Conservation (phyloP, 352 stramenopile genomes). For the Phytophthora aleatoria region DNA sequence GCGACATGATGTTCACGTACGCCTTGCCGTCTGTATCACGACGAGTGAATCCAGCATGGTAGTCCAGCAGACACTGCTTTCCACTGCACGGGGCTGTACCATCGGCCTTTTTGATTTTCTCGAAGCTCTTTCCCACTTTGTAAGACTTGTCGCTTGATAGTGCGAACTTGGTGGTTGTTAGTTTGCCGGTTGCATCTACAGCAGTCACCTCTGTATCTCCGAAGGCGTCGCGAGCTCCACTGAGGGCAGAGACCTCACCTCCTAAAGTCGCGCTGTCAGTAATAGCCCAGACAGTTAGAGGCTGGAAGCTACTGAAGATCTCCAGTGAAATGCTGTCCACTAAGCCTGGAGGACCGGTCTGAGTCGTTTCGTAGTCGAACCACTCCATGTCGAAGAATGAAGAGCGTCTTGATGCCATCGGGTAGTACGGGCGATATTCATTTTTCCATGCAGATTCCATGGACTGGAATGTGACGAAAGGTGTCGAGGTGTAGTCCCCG, state of each 20-base stretch:
- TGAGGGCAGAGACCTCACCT: conserved; percentile 36
- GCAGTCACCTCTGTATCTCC: conserved; percentile 34
- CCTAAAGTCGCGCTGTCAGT: conserved; percentile 38
- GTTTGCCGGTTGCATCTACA: conserved; percentile 45
- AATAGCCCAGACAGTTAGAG: conserved; percentile 77
- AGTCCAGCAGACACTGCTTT: conserved; percentile 60
- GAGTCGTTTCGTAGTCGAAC: conserved; percentile 70
- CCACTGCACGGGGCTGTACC: conserved; percentile 41
- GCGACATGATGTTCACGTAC: conserved; percentile 85
- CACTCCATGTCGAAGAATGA: conserved; percentile 91
- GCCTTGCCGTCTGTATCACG: conserved; percentile 31
- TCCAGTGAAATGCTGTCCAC: conserved; percentile 55
- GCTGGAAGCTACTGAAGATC: conserved; percentile 74
- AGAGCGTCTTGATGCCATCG: conserved; percentile 76
- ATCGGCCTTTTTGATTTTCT: conserved; percentile 45
- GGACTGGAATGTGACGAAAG: conserved; percentile 65
- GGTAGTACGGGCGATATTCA: conserved; percentile 89
- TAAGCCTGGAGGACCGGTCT: conserved; percentile 50
- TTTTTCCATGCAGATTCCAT: conserved; percentile 59
- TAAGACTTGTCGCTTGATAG: conserved; percentile 46
- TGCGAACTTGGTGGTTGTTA: conserved; percentile 32
- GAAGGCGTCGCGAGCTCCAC: conserved; percentile 47
- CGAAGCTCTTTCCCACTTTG: conserved; percentile 54
- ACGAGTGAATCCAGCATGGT: conserved; percentile 53
- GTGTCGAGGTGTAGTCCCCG: conserved; percentile 41